phyloP scores from a whole-genome alignment of 78 protist genomes.

The Monocercomonoides exilis region DNA sequence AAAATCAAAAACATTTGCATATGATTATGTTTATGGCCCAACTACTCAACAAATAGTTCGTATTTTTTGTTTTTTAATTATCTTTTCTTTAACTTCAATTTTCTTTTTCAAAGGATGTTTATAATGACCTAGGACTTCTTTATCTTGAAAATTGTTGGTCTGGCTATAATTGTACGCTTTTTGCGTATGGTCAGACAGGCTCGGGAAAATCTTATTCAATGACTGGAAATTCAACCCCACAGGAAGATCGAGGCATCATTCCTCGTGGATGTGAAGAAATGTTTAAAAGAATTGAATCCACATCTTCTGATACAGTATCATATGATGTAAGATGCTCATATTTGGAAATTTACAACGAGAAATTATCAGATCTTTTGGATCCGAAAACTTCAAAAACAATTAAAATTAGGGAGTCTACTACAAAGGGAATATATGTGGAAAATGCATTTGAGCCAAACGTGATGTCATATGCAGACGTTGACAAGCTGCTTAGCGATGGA shows the following conservation, averaged over 20 bases:
- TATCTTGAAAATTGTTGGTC: background rate
- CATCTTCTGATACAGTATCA: background rate
- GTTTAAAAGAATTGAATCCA: slow-evolving; percentile 19
- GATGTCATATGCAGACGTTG: background rate
- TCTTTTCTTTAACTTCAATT: background rate
- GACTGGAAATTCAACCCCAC: slow-evolving; percentile 42
- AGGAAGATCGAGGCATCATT: slow-evolving; percentile 31
- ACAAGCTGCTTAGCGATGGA: background rate
- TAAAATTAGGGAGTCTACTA: background rate
- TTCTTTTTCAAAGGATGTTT: background rate
- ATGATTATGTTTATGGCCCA: background rate
- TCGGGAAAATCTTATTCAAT: slow-evolving; percentile 42
- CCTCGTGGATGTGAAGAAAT: slow-evolving; percentile 46
- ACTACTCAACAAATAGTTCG: background rate
- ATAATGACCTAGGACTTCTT: background rate
- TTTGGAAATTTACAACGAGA: slow-evolving; percentile 25
- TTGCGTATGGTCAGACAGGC: slow-evolving; percentile 69
- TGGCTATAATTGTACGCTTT: slow-evolving; percentile 40
- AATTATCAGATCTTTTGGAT: slow-evolving; percentile 9
- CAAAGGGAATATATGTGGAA: background rate
- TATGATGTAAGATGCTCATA: slow-evolving; percentile 28
- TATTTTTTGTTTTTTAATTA: background rate
- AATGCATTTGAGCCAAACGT: background rate
- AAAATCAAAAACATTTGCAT: background rate
- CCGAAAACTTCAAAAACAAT: background rate